A percentile compares a stretch with the other conserved stretches of the same genome.
These are phyloP conservation scores for Kickxella alabastrina DNA, from an alignment of 192 early-diverging fungal genomes.

Conservation along the genomic window DNA sequence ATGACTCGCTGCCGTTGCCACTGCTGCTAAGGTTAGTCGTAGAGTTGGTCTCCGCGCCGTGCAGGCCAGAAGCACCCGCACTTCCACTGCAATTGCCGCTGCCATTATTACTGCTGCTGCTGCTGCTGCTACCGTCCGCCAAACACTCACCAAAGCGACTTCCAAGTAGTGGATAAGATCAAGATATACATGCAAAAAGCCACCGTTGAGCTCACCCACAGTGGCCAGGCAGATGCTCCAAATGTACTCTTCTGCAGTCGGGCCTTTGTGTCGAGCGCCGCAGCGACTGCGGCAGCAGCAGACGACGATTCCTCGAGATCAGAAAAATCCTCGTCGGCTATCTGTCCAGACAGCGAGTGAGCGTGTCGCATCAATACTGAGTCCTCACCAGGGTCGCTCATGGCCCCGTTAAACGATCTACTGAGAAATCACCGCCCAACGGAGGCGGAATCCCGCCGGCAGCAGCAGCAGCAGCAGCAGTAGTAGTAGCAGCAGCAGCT, in stretches of 20 bases:
- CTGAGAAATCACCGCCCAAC: constrained; percentile 1
- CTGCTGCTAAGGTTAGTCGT: too few relatives aligned
- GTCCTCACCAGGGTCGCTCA: constrained; percentile 12
- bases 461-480: background rate
- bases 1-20: background rate
- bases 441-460: background rate
- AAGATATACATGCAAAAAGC: constrained; percentile 63
- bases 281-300: constrained; percentile 18
- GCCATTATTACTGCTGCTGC: background rate
- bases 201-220: constrained; percentile 40
- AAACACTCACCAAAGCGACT: constrained; percentile 22
- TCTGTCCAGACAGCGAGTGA: constrained; percentile 8
- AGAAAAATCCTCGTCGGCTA: constrained; percentile 7
- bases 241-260: constrained; percentile 17
- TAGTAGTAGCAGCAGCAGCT: too few relatives aligned
- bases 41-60: too few relatives aligned
- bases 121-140: constrained; percentile 1
- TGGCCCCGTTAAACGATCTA: background rate
- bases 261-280: constrained; percentile 34
- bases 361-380: constrained; percentile 1
- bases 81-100: background rate
- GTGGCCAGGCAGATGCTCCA: background rate
- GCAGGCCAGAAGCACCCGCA: background rate
- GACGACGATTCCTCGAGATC: constrained; percentile 19
- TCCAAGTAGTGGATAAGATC: constrained; percentile 59